Conservation (phyloP, 208 protist genomes). For the Leishmania lainsoni region DNA sequence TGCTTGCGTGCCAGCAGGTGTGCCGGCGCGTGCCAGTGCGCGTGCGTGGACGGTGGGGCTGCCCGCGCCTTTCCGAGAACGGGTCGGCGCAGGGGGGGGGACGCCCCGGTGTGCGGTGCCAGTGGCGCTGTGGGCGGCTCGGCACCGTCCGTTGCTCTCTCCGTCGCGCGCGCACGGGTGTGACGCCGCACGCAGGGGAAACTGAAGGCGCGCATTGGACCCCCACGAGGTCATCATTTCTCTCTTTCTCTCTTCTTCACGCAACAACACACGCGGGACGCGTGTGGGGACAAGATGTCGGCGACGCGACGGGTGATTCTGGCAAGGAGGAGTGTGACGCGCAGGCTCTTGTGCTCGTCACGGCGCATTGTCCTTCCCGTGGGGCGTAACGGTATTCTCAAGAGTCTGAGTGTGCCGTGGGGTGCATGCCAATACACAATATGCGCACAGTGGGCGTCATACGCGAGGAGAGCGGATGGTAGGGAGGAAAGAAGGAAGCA, state of each 20-base stretch:
- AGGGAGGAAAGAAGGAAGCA: not conserved
- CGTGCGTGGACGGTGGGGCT: conserved; percentile 23
- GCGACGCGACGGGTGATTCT: not conserved
- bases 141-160: conserved; percentile 22
- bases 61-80: conserved; percentile 12
- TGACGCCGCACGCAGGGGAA: conserved; percentile 24
- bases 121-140: conserved; percentile 29
- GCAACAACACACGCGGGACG: not conserved
- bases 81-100: conserved; percentile 11
- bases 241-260: conserved; percentile 8
- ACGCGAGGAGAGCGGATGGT: not conserved
- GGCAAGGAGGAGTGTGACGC: not conserved
- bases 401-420: not conserved
- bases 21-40: conserved; percentile 12
- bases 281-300: not conserved
- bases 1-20: conserved; percentile 5
- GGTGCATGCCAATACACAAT: not conserved
- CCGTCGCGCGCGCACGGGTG: conserved; percentile 19
- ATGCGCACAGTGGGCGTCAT: not conserved
- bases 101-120: conserved; percentile 19
- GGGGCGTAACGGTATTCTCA: not conserved
- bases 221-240: conserved; percentile 32
- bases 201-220: conserved; percentile 11
- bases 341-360: not conserved
- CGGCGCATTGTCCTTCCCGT: not conserved